A percentile compares a stretch with the other conserved stretches of the same genome.
phyloP scores from a whole-genome alignment of 1,284 basidiomycete genomes.

The Apiotrichum akiyoshidainum region DNA sequence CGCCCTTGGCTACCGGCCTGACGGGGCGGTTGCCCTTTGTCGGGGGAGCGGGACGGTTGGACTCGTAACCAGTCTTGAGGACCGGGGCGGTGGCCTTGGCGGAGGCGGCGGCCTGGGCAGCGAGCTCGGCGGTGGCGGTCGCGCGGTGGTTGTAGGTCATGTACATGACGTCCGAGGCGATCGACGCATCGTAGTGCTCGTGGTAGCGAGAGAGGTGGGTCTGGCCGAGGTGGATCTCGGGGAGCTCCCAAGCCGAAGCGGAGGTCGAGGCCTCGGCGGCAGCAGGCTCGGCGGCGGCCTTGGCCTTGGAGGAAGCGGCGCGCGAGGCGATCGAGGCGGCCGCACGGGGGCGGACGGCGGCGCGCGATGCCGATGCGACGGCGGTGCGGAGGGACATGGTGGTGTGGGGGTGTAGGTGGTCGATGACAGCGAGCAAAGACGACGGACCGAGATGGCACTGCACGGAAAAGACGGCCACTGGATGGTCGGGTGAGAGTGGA shows the following conservation, averaged over 20 bases:
- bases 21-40: conserved; percentile 46
- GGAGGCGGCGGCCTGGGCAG: conserved; percentile 3
- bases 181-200: conserved; percentile 79
- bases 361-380: conserved; percentile 16
- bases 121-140: conserved; percentile 11
- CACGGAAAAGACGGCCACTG: neutral
- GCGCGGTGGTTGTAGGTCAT: conserved; percentile 82
- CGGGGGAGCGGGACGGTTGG: conserved; percentile 46
- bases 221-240: conserved; percentile 51
- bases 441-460: neutral
- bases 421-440: neutral
- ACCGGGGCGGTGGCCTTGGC: conserved; percentile 27
- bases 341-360: conserved; percentile 8
- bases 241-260: conserved; percentile 25
- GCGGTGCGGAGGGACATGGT: conserved; percentile 21
- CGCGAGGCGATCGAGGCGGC: conserved; percentile 4
- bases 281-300: neutral
- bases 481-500: neutral
- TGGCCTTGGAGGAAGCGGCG: conserved; percentile 13
- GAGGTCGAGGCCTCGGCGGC: conserved; percentile 5
- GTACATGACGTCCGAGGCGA: conserved; percentile 88
- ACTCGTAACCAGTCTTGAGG: conserved; percentile 45
- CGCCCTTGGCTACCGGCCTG: conserved; percentile 50
- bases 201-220: conserved; percentile 72
- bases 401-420: neutral